Evolutionary conservation across 2,329 filamentous ascomycete genomes (phyloP).

Genomic region (Cytospora chrysosperma): DNA sequence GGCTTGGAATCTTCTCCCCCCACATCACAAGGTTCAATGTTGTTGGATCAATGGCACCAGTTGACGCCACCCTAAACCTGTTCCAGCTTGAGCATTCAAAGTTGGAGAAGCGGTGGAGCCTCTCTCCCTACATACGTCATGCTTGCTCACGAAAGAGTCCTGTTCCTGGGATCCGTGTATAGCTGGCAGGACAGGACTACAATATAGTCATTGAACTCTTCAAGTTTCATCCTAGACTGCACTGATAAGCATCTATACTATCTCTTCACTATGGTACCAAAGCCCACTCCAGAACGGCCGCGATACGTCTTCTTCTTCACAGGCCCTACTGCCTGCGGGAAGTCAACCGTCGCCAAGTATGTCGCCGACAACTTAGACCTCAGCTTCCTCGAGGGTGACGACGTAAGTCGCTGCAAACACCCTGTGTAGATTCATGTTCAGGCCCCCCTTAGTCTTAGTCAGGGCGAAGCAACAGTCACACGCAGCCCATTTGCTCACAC

Average conservation of each 20-base stretch:
- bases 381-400: conserved; percentile 61
- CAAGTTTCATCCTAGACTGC: not conserved
- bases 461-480: too few species aligned
- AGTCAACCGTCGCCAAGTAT: conserved; percentile 57
- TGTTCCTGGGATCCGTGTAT: too few species aligned
- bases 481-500: not conserved
- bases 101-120: not conserved
- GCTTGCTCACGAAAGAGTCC: too few species aligned
- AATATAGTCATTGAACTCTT: too few species aligned
- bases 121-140: not conserved
- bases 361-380: conserved; percentile 49
- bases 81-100: not conserved
- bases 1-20: not conserved
- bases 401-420: conserved; percentile 43
- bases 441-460: accelerated
- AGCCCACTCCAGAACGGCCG: conserved; percentile 13
- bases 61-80: not conserved
- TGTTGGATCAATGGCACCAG: too few species aligned
- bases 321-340: conserved; percentile 60
- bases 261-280: not conserved
- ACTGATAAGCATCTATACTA: too few species aligned
- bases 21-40: not conserved
- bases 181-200: too few species aligned
- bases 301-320: conserved; percentile 57
- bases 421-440: too few species aligned